Evolutionary conservation across 1,284 basidiomycete species (phyloP).

Genomic region (Irpex sp.): DNA sequence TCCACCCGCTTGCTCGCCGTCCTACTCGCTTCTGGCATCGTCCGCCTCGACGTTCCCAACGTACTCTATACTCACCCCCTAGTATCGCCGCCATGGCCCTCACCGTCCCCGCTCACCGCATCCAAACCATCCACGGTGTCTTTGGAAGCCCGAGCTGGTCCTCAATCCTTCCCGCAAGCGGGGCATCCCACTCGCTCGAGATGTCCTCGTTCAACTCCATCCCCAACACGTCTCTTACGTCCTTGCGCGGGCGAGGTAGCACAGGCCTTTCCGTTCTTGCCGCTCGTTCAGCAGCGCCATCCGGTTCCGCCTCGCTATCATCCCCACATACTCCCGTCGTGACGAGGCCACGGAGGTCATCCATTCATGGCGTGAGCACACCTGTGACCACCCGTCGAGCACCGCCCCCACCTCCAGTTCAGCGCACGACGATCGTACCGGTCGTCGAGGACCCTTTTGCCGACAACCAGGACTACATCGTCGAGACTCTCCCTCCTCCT

Average conservation of each 20-base stretch:
- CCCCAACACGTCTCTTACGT: constrained; percentile 23
- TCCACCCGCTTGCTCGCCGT: background rate
- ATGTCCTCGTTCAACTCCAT: constrained; percentile 19
- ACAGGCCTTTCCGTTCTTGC: constrained; percentile 11
- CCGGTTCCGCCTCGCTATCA: background rate
- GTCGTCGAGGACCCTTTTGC: constrained; percentile 25
- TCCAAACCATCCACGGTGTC: constrained; percentile 24
- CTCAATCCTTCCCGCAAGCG: constrained; percentile 14
- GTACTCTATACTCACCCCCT: background rate
- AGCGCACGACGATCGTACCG: constrained; percentile 4
- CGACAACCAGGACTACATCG: constrained; percentile 15
- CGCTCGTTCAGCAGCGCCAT: constrained; percentile 14
- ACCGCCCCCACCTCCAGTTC: constrained; percentile 19
- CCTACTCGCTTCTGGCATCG: background rate
- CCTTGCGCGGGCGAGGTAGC: constrained; percentile 11
- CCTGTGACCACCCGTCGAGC: constrained; percentile 15
- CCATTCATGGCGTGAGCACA: constrained; percentile 9
- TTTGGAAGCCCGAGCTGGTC: constrained; percentile 21
- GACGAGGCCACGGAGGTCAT: constrained; percentile 7
- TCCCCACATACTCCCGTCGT: constrained; percentile 5
- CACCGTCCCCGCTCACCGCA: constrained; percentile 25
- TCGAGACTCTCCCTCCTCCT: constrained; percentile 15
- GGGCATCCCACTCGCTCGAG: constrained; percentile 18
- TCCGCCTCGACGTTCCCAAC: background rate
- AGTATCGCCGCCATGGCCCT: constrained; percentile 16